Percentiles rank a stretch among this genome's conserved stretches.
phyloP scores from a whole-genome alignment of 2,329 filamentous ascomycete species.

The Falciphora oryzae region DNA sequence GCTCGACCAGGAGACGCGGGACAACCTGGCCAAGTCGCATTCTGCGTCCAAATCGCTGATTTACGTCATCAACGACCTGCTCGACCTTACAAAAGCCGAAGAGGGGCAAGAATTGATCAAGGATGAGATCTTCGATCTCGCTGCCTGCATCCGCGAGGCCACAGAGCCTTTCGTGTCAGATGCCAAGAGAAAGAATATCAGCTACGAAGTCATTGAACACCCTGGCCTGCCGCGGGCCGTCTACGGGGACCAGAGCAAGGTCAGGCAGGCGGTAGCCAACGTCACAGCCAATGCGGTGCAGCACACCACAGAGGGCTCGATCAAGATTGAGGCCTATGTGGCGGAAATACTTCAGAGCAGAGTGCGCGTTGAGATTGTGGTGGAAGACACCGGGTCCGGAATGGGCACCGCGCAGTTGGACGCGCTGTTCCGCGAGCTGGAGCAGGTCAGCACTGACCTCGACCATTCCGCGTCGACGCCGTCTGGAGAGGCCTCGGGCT shows the following conservation, averaged over 20 bases:
- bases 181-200: slow-evolving; percentile 67
- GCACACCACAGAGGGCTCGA: slow-evolving; percentile 61
- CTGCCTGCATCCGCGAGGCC: slow-evolving; percentile 67
- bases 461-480: slow-evolving; percentile 21
- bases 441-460: slow-evolving; percentile 46
- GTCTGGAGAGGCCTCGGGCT: slow-evolving; percentile 17
- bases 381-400: slow-evolving; percentile 55
- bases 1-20: slow-evolving; percentile 74
- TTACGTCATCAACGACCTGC: slow-evolving; percentile 87
- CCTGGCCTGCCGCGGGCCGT: slow-evolving; percentile 65
- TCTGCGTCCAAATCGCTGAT: slow-evolving; percentile 89
- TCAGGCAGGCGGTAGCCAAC: slow-evolving; percentile 80
- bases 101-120: slow-evolving; percentile 74
- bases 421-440: slow-evolving; percentile 51
- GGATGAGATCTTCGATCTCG: slow-evolving; percentile 72
- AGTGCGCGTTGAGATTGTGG: slow-evolving; percentile 66
- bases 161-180: slow-evolving; percentile 69
- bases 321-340: slow-evolving; percentile 66
- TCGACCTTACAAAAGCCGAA: slow-evolving; percentile 84
- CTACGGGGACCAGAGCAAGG: slow-evolving; percentile 69
- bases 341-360: slow-evolving; percentile 42
- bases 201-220: slow-evolving; percentile 62
- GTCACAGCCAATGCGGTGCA: slow-evolving; percentile 80
- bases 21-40: slow-evolving; percentile 78
- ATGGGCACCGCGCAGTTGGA: slow-evolving; percentile 51